Evolutionary conservation across 2,329 filamentous ascomycete species (phyloP).

Genomic region (Talaromyces sp.): DNA sequence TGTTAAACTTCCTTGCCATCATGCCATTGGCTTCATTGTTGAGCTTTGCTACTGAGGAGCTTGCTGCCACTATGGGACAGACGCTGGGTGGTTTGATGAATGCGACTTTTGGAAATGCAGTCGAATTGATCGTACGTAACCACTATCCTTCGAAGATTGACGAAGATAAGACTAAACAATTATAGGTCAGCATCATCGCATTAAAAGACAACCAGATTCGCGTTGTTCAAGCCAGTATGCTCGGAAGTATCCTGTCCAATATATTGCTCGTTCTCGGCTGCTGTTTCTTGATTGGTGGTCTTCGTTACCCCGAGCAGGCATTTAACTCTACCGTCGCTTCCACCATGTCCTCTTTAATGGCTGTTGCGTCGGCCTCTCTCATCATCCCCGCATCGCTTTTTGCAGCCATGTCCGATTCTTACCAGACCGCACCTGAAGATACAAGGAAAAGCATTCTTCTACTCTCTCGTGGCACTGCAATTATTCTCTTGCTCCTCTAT

Average conservation of each 20-base stretch:
- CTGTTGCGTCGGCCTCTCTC: slow-evolving; percentile 70
- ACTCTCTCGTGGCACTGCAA: slow-evolving; percentile 70
- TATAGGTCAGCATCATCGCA: slow-evolving; percentile 84
- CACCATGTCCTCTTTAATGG: slow-evolving; percentile 66
- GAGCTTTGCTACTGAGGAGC: slow-evolving; percentile 63
- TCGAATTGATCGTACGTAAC: slow-evolving; percentile 63
- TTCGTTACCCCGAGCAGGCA: slow-evolving; percentile 65
- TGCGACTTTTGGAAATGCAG: slow-evolving; percentile 65
- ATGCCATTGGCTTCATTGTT: slow-evolving; percentile 60
- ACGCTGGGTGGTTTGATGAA: slow-evolving; percentile 63
- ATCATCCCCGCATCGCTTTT: slow-evolving; percentile 76
- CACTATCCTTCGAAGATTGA: slow-evolving; percentile 30
- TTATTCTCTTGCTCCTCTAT: slow-evolving; percentile 73
- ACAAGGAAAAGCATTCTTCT: slow-evolving; percentile 59
- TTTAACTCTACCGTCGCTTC: slow-evolving; percentile 52
- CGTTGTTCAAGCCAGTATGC: slow-evolving; percentile 97
- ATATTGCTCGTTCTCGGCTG: slow-evolving; percentile 81
- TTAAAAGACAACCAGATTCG: slow-evolving; percentile 81
- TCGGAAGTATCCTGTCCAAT: slow-evolving; percentile 93
- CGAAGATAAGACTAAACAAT: slow-evolving; percentile 30
- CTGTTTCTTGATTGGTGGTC: slow-evolving; percentile 73
- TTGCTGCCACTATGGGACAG: slow-evolving; percentile 59
- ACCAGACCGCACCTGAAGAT: slow-evolving; percentile 31
- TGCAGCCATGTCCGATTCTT: slow-evolving; percentile 54
- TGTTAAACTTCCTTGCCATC: slow-evolving; percentile 63